A percentile compares a stretch with the other conserved stretches of the same genome.
Conservation (phyloP, 441 rosid species). For the Aquilaria agallochum region DNA sequence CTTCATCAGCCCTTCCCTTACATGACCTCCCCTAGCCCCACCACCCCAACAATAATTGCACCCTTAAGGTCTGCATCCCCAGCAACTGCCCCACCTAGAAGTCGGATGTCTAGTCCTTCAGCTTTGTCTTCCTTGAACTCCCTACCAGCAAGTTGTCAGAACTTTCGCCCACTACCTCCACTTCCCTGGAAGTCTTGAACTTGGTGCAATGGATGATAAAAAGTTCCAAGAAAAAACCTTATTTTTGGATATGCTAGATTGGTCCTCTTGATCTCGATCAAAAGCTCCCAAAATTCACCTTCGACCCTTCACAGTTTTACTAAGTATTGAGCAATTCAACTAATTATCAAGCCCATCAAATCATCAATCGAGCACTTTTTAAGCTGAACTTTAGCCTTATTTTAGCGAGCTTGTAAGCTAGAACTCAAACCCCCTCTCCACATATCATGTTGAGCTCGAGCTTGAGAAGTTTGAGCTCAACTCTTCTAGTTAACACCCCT, state of each 20-base stretch:
- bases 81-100: slow-evolving; percentile 57
- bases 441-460: too few relatives aligned
- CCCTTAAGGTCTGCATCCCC: slow-evolving; percentile 75
- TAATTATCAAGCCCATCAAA: too few relatives aligned
- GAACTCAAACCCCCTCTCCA: too few relatives aligned
- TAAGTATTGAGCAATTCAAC: too few relatives aligned
- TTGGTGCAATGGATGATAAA: slow-evolving; percentile 85
- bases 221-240: slow-evolving; percentile 78
- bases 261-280: too few relatives aligned
- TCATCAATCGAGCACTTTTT: too few relatives aligned
- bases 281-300: too few relatives aligned
- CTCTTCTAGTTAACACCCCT: too few relatives aligned
- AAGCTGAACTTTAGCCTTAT: too few relatives aligned
- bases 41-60: slow-evolving; percentile 57
- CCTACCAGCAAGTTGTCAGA: slow-evolving; percentile 88
- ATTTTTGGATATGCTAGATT: slow-evolving; percentile 80
- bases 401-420: too few relatives aligned
- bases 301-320: too few relatives aligned
- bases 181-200: slow-evolving; percentile 67
- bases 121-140: slow-evolving; percentile 72
- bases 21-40: slow-evolving; percentile 54
- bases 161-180: slow-evolving; percentile 56
- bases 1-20: slow-evolving; percentile 75
- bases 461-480: too few relatives aligned
- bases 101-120: slow-evolving; percentile 86